These are phyloP conservation scores for Botryotinia calthae DNA, from an alignment of 2,329 filamentous ascomycete genomes.

Conservation along the genomic window DNA sequence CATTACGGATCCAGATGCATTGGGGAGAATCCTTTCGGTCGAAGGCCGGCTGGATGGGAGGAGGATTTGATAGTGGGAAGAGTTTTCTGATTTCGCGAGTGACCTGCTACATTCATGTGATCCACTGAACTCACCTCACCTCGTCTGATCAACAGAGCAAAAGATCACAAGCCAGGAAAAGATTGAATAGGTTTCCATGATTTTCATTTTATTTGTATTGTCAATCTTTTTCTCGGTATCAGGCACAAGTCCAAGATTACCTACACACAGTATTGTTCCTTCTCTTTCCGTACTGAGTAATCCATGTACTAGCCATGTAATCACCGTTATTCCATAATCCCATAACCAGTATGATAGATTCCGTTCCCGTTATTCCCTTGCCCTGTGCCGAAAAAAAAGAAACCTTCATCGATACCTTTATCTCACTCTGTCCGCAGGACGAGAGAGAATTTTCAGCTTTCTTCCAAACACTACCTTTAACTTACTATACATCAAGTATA, in stretches of 20 bases:
- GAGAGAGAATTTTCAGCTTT: neutral
- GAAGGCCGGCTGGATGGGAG: constrained; percentile 1
- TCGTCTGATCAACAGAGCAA: neutral
- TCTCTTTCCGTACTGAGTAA: neutral
- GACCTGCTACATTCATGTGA: neutral
- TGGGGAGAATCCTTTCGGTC: neutral
- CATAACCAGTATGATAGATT: constrained; percentile 14
- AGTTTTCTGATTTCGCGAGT: neutral
- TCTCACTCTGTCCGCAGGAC: constrained; percentile 5
- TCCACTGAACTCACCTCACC: neutral
- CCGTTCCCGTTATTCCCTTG: neutral
- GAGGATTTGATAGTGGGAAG: neutral
- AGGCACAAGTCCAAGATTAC: constrained; percentile 10
- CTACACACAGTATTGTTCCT: constrained; percentile 8
- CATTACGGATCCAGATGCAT: neutral
- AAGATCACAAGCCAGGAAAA: neutral
- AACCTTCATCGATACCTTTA: constrained; percentile 5
- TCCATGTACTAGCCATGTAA: constrained; percentile 15
- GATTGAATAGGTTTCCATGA: neutral
- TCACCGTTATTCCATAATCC: neutral
- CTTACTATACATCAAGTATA: neutral
- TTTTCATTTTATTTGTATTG: constrained; percentile 2
- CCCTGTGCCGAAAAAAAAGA: constrained; percentile 4
- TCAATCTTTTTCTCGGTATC: constrained; percentile 10
- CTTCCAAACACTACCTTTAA: neutral